phyloP scores from a whole-genome alignment of 2,329 filamentous ascomycete species.

The Aspergillus tanneri region DNA sequence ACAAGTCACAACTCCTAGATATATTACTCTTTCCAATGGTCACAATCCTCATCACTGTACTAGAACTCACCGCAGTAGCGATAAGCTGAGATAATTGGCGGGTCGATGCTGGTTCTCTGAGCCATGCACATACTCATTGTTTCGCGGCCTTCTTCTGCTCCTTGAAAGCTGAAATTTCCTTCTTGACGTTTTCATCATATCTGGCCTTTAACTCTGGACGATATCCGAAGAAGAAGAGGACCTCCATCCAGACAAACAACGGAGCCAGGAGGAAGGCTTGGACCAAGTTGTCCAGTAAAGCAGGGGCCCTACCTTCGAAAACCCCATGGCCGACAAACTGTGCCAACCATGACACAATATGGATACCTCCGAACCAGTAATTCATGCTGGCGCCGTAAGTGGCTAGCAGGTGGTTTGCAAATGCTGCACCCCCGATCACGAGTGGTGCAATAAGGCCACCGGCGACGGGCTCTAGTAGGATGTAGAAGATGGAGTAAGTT shows the following conservation, averaged over 20 bases:
- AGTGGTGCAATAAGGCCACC: slow-evolving; percentile 74
- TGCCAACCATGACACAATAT: slow-evolving; percentile 75
- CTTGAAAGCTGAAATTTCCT: slow-evolving; percentile 74
- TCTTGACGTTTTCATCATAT: slow-evolving; percentile 71
- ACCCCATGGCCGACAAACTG: slow-evolving; percentile 91
- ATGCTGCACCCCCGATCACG: slow-evolving; percentile 72
- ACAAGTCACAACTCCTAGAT: background rate
- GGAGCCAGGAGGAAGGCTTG: slow-evolving; percentile 92
- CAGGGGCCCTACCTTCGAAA: slow-evolving; percentile 85
- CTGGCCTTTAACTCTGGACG: slow-evolving; percentile 80
- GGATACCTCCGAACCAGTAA: slow-evolving; percentile 65
- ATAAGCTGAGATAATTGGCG: too few relatives aligned
- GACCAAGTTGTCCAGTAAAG: slow-evolving; percentile 83
- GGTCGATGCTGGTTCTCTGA: background rate
- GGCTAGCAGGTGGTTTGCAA: slow-evolving; percentile 70
- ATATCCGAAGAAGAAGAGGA: slow-evolving; percentile 88
- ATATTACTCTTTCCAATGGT: background rate
- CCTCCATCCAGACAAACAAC: slow-evolving; percentile 95
- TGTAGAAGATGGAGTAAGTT: slow-evolving; percentile 74
- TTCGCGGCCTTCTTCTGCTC: slow-evolving; percentile 48
- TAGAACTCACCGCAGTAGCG: background rate
- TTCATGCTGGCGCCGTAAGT: slow-evolving; percentile 61
- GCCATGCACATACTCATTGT: slow-evolving; percentile 6
- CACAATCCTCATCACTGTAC: too few relatives aligned
- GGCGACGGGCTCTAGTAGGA: slow-evolving; percentile 91